These are phyloP conservation scores for Fusarium algeriense DNA, from an alignment of 2,329 filamentous ascomycete species.

Conservation along the genomic window DNA sequence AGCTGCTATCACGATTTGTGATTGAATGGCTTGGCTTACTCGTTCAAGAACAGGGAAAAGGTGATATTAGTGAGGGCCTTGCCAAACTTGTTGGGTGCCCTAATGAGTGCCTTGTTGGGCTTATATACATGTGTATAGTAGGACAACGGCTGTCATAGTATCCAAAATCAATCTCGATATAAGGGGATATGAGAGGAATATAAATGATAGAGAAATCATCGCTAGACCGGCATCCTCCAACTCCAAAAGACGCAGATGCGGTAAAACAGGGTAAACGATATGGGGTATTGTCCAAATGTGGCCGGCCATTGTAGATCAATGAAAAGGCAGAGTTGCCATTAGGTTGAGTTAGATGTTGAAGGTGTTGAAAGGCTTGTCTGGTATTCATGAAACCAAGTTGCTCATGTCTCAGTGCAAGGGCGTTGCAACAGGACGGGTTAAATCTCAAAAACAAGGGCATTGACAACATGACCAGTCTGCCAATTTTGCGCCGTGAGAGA, in stretches of 20 bases:
- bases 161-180: slow-evolving; percentile 17
- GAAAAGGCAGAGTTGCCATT: slow-evolving; percentile 2
- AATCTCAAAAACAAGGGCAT: slow-evolving; percentile 75
- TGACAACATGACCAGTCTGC: slow-evolving; percentile 80
- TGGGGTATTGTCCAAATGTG: slow-evolving; percentile 49
- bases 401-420: no score
- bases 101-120: background rate
- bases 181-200: slow-evolving; percentile 11
- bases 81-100: background rate
- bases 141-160: background rate
- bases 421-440: slow-evolving; percentile 46
- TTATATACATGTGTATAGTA: slow-evolving; percentile 12
- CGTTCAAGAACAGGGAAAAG: background rate
- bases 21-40: background rate
- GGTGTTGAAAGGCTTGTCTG: background rate
- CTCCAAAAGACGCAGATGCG: slow-evolving; percentile 20
- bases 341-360: slow-evolving; percentile 3
- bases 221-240: slow-evolving; percentile 33
- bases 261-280: slow-evolving; percentile 20
- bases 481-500: slow-evolving; percentile 79
- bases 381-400: background rate
- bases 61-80: slow-evolving; percentile 9
- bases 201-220: slow-evolving; percentile 29
- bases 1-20: slow-evolving; percentile 1
- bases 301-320: slow-evolving; percentile 16